phyloP scores from a whole-genome alignment of 2,329 filamentous ascomycete genomes.

The Elsinoe arachidis region DNA sequence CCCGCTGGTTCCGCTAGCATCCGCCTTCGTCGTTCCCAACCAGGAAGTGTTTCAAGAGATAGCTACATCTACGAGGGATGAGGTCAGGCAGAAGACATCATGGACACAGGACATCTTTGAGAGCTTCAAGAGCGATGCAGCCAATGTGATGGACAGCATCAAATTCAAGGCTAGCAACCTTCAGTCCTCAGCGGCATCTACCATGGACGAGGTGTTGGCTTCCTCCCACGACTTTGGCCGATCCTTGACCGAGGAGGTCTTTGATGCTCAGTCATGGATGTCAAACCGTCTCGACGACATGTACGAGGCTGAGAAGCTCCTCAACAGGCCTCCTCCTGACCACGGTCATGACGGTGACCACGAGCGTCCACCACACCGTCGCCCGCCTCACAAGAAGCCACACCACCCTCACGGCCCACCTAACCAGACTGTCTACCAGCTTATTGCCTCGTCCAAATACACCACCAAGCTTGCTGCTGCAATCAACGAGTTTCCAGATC shows the following conservation, averaged over 20 bases:
- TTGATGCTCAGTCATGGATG: constrained; percentile 42
- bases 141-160: constrained; percentile 18
- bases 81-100: constrained; percentile 22
- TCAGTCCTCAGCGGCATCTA: constrained; percentile 27
- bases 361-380: constrained; percentile 21
- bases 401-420: constrained; percentile 37
- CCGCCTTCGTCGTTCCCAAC: constrained; percentile 47
- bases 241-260: constrained; percentile 33
- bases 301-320: constrained; percentile 27
- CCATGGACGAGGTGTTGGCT: constrained; percentile 37
- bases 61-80: constrained; percentile 28
- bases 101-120: constrained; percentile 26
- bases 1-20: constrained; percentile 41
- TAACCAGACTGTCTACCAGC: constrained; percentile 69
- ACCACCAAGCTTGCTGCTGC: constrained; percentile 68
- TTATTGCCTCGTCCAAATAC: constrained; percentile 66
- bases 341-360: constrained; percentile 22
- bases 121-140: constrained; percentile 27
- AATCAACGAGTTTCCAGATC: constrained; percentile 62
- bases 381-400: constrained; percentile 27
- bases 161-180: constrained; percentile 18
- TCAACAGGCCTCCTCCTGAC: constrained; percentile 22
- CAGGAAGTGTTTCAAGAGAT: constrained; percentile 39
- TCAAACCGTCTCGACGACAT: constrained; percentile 26
- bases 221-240: constrained; percentile 31